Conservation (phyloP, 2,329 filamentous ascomycete genomes). For the Neofusicoccum umdonicola region DNA sequence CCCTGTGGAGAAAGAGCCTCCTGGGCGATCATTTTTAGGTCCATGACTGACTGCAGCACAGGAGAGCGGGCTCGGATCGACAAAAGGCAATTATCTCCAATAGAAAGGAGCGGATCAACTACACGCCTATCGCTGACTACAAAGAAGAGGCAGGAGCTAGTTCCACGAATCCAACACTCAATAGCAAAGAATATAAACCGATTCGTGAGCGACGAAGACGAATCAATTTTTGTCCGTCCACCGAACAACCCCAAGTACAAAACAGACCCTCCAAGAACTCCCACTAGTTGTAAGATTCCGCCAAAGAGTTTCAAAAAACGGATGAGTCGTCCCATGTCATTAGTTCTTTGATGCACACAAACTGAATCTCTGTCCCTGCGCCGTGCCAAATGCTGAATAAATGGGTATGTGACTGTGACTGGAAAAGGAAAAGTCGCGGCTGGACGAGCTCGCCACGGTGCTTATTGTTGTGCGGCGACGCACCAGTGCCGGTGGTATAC, state of each 20-base stretch:
- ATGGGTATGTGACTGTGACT: slow-evolving; percentile 23
- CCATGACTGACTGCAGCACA: not conserved
- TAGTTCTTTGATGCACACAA: slow-evolving; percentile 20
- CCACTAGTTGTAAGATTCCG: slow-evolving; percentile 16
- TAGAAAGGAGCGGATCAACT: slow-evolving; percentile 14
- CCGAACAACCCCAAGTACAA: slow-evolving; percentile 3
- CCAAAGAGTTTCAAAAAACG: slow-evolving; percentile 17
- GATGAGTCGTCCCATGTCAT: slow-evolving; percentile 19
- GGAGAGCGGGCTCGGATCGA: not conserved
- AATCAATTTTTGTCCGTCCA: slow-evolving; percentile 13
- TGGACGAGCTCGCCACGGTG: not conserved
- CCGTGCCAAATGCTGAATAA: slow-evolving; percentile 42
- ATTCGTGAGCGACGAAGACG: slow-evolving; percentile 9
- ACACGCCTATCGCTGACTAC: slow-evolving; percentile 1
- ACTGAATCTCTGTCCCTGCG: slow-evolving; percentile 29
- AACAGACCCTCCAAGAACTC: slow-evolving; percentile 15
- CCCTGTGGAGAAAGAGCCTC: not conserved
- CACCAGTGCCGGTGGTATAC: slow-evolving; percentile 98
- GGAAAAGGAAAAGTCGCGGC: slow-evolving; percentile 12
- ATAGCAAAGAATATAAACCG: slow-evolving; percentile 7
- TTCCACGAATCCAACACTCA: slow-evolving; percentile 2
- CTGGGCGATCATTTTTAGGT: slow-evolving; percentile 1
- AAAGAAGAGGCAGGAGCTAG: slow-evolving; percentile 1
- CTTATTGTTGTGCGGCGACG: slow-evolving; percentile 61
- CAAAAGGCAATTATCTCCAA: slow-evolving; percentile 16